phyloP scores from a whole-genome alignment of 805 yeast genomes.

The Zygotorulaspora danielsina region DNA sequence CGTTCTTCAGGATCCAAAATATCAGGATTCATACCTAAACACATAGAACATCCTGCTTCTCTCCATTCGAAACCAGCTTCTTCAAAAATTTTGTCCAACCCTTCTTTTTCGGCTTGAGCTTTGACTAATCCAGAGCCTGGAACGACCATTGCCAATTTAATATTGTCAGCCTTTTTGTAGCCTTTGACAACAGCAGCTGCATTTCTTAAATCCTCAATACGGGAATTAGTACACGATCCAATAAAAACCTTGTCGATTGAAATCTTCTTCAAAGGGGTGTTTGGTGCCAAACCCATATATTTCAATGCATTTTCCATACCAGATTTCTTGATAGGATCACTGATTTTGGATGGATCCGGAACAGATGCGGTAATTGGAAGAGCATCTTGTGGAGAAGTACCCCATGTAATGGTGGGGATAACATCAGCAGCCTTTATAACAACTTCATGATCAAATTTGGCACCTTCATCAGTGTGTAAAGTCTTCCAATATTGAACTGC shows the following conservation, averaged over 20 bases:
- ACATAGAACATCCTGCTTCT: slow-evolving; percentile 99
- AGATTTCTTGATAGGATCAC: slow-evolving; percentile 68
- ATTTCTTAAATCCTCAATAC: slow-evolving; percentile 93
- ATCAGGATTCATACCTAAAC: slow-evolving; percentile 99
- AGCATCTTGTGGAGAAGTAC: slow-evolving; percentile 98
- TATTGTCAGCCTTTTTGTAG: slow-evolving; percentile 74
- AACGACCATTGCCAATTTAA: slow-evolving; percentile 82
- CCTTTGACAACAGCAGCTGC: slow-evolving; percentile 95
- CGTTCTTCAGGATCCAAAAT: slow-evolving; percentile 91
- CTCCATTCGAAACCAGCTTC: slow-evolving; percentile 98
- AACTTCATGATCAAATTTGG: slow-evolving; percentile 81
- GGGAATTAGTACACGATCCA: slow-evolving; percentile 97
- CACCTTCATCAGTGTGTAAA: slow-evolving; percentile 82
- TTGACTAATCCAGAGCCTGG: slow-evolving; percentile 98
- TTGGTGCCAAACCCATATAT: slow-evolving; percentile 88
- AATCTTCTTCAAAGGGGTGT: slow-evolving; percentile 71
- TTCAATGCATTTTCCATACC: slow-evolving; percentile 89
- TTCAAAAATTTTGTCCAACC: slow-evolving; percentile 82
- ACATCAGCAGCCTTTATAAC: slow-evolving; percentile 77
- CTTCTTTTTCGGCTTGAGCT: slow-evolving; percentile 90
- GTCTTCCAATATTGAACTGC: slow-evolving; percentile 91
- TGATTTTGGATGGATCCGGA: slow-evolving; percentile 78
- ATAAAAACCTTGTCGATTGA: slow-evolving; percentile 89
- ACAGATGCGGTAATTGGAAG: slow-evolving; percentile 85
- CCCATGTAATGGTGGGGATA: slow-evolving; percentile 98